Percentiles rank a stretch among this genome's conserved stretches.
Conservation (phyloP, 2,329 filamentous ascomycete genomes). For the Exophiala bonariae region DNA sequence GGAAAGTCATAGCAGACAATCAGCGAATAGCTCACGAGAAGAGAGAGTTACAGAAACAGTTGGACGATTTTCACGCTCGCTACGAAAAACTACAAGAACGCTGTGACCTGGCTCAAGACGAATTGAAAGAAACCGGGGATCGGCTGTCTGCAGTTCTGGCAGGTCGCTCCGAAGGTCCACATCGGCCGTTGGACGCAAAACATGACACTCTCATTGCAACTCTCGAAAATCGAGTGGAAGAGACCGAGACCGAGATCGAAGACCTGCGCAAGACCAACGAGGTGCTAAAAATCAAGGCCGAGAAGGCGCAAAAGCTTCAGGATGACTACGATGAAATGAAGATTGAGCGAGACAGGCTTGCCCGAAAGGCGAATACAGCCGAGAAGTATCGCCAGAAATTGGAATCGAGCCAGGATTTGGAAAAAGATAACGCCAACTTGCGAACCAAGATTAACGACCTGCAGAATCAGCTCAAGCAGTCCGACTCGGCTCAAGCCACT, state of each 20-base stretch:
- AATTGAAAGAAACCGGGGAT: slow-evolving; percentile 48
- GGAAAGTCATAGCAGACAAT: slow-evolving; percentile 53
- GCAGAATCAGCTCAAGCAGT: slow-evolving; percentile 47
- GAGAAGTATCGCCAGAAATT: slow-evolving; percentile 53
- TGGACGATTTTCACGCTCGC: slow-evolving; percentile 57
- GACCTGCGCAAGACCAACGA: slow-evolving; percentile 45
- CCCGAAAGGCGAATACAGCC: slow-evolving; percentile 48
- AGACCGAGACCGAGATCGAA: slow-evolving; percentile 46
- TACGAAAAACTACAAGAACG: slow-evolving; percentile 59
- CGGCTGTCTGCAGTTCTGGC: slow-evolving; percentile 53
- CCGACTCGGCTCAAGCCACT: slow-evolving; percentile 38
- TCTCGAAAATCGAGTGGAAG: slow-evolving; percentile 66
- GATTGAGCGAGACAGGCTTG: slow-evolving; percentile 46
- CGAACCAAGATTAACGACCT: slow-evolving; percentile 47
- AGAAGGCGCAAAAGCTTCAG: slow-evolving; percentile 44
- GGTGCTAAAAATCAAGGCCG: slow-evolving; percentile 45
- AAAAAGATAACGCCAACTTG: slow-evolving; percentile 49
- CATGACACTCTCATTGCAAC: slow-evolving; percentile 71
- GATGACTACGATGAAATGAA: slow-evolving; percentile 52
- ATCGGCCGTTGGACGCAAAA: slow-evolving; percentile 52
- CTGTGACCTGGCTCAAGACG: slow-evolving; percentile 46
- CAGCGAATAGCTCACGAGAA: slow-evolving; percentile 59
- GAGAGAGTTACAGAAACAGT: slow-evolving; percentile 46
- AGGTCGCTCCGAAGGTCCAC: slow-evolving; percentile 44
- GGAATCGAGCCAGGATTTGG: slow-evolving; percentile 48